Percentiles rank a stretch among this genome's conserved stretches.
Evolutionary conservation across 495 filamentous ascomycete genomes (phyloP).

Genomic region (Tetracladium setigerum): DNA sequence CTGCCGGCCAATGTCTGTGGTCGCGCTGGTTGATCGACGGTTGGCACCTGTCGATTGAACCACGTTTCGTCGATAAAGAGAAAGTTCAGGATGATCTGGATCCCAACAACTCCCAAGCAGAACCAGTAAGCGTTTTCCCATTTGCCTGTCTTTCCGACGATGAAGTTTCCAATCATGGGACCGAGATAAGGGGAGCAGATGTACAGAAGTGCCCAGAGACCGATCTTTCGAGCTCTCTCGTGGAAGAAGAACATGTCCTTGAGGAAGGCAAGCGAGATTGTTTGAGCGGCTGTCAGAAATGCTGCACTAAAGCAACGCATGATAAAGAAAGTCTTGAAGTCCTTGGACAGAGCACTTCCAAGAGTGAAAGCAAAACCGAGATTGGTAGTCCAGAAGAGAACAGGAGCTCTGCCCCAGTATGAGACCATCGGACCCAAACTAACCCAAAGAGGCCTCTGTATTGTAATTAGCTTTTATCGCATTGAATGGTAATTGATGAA

Average conservation of each 20-base stretch:
- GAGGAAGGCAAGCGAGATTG: constrained; percentile 42
- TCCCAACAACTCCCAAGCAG: constrained; percentile 56
- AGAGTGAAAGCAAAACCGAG: constrained; percentile 28
- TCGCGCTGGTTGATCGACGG: not conserved
- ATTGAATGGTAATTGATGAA: not conserved
- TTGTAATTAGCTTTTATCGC: not conserved
- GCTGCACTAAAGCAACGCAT: constrained; percentile 42
- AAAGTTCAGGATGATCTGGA: constrained; percentile 52
- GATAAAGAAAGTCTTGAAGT: constrained; percentile 36
- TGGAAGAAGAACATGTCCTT: constrained; percentile 52
- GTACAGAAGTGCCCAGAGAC: constrained; percentile 34
- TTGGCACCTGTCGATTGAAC: constrained; percentile 45
- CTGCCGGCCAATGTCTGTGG: no score
- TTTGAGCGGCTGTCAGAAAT: constrained; percentile 32
- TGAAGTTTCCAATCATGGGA: constrained; percentile 80
- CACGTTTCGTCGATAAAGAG: constrained; percentile 79
- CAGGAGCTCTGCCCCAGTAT: constrained; percentile 38
- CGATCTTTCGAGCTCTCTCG: constrained; percentile 41
- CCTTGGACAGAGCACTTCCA: constrained; percentile 33
- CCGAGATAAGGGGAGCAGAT: constrained; percentile 55
- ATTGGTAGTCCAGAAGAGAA: constrained; percentile 39
- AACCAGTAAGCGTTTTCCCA: constrained; percentile 73
- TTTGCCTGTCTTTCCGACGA: constrained; percentile 64
- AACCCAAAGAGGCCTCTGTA: constrained; percentile 1
- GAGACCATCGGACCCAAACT: not conserved